Evolutionary conservation across 768 basidiomycete species (phyloP).

Genomic region (Mrakia gelida): DNA sequence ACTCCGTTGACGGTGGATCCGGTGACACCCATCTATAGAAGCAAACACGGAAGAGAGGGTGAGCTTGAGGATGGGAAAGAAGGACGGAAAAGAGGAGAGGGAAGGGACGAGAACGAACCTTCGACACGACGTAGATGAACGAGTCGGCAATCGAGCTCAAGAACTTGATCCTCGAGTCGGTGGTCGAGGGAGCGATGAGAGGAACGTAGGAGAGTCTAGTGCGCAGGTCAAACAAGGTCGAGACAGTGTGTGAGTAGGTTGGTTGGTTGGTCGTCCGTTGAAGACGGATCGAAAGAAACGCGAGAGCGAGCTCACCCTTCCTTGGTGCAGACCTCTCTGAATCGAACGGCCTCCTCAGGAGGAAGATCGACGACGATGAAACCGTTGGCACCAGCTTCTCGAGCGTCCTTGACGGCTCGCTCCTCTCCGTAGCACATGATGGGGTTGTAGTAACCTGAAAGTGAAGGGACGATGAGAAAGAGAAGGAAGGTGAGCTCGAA

Average conservation of each 20-base stretch:
- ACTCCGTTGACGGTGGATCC: slow-evolving; percentile 66
- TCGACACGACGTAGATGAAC: slow-evolving; percentile 98
- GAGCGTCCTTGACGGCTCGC: slow-evolving; percentile 83
- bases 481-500: not conserved
- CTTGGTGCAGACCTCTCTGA: slow-evolving; percentile 79
- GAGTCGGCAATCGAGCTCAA: slow-evolving; percentile 88
- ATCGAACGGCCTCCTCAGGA: slow-evolving; percentile 88
- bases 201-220: slow-evolving; percentile 88
- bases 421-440: slow-evolving; percentile 93
- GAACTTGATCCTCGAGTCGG: slow-evolving; percentile 79
- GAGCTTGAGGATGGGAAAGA: not conserved
- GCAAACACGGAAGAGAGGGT: not conserved
- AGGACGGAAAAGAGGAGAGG: slow-evolving; percentile 3
- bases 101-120: slow-evolving; percentile 50
- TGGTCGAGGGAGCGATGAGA: slow-evolving; percentile 89
- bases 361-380: slow-evolving; percentile 98
- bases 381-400: slow-evolving; percentile 87
- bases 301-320: slow-evolving; percentile 58
- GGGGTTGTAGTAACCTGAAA: slow-evolving; percentile 92
- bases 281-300: not conserved
- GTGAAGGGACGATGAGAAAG: not conserved
- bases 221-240: slow-evolving; percentile 10
- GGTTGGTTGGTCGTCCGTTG: not conserved
- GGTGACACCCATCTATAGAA: slow-evolving; percentile 85
- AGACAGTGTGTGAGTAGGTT: not conserved